Conservation (phyloP, 2,329 filamentous ascomycete species). For the Thielaviopsis punctulata region DNA sequence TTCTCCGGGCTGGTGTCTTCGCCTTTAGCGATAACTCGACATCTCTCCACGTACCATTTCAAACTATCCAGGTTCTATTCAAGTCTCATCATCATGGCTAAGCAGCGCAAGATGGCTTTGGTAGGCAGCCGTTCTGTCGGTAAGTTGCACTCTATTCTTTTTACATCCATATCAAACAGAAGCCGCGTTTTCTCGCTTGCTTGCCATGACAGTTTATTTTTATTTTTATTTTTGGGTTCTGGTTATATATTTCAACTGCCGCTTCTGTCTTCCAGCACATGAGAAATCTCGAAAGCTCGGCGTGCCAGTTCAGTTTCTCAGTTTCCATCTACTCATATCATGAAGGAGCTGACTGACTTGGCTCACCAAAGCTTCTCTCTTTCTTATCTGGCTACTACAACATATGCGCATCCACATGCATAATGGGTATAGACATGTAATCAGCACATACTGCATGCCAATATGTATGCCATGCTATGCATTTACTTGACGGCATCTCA, state of each 20-base stretch:
- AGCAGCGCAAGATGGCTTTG: constrained; percentile 90
- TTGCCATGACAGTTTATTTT: background rate
- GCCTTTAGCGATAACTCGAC: background rate
- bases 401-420: too few species aligned
- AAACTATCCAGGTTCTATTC: background rate
- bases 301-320: background rate
- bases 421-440: background rate
- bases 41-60: background rate
- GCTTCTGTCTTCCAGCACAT: too few species aligned
- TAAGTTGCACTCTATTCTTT: constrained; percentile 18
- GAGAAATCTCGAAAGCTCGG: background rate
- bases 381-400: background rate
- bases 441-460: background rate
- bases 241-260: background rate
- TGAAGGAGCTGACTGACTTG: background rate
- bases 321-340: background rate
- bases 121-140: constrained; percentile 81
- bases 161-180: background rate
- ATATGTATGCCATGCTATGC: background rate
- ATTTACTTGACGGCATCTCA: background rate
- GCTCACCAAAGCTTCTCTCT: background rate
- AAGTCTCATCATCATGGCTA: constrained; percentile 32
- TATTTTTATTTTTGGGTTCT: background rate
- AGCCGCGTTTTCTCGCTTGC: background rate
- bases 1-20: too few species aligned